These are phyloP conservation scores for Pleurotus sapidus DNA, from an alignment of 768 basidiomycete species.

Conservation along the genomic window DNA sequence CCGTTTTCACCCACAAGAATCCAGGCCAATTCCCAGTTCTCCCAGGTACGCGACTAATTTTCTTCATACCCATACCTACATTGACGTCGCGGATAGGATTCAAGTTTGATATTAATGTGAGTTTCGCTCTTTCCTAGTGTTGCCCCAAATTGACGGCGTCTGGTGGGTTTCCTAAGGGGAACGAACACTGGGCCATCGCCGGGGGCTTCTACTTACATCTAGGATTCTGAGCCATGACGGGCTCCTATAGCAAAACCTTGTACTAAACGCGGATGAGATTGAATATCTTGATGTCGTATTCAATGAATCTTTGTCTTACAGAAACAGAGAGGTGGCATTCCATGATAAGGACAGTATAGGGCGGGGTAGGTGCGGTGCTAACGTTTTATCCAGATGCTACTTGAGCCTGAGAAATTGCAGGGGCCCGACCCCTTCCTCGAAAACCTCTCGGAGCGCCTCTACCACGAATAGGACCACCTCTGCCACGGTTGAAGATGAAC, in stretches of 20 bases:
- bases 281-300: no score
- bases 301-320: no score
- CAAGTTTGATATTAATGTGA: background rate
- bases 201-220: background rate
- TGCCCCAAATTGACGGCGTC: background rate
- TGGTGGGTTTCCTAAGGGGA: background rate
- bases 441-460: conserved; percentile 7
- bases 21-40: background rate
- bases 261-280: no score
- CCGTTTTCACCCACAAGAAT: background rate
- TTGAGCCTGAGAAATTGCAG: background rate
- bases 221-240: background rate
- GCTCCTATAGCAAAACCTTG: no score
- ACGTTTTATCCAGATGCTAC: background rate
- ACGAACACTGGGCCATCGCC: background rate
- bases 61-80: background rate
- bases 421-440: conserved; percentile 11
- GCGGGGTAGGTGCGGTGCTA: no score
- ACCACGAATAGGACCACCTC: background rate
- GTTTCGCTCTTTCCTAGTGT: background rate
- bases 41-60: background rate
- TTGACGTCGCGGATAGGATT: background rate
- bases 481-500: background rate
- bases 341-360: no score
- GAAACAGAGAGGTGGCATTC: no score